phyloP scores from a whole-genome alignment of 495 filamentous ascomycete genomes.

The Penicillium desertorum region DNA sequence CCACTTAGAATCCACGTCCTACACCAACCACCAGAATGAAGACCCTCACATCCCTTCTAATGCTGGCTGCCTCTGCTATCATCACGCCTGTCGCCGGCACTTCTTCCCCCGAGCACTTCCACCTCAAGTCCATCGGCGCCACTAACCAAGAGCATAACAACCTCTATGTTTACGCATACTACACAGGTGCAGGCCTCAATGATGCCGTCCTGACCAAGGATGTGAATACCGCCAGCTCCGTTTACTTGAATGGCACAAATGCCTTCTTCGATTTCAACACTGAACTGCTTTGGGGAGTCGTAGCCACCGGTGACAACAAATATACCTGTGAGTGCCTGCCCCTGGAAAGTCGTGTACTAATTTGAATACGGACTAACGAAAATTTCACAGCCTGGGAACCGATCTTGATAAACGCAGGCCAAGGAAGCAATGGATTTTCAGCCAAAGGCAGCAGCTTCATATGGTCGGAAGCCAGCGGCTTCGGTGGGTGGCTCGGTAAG shows the following conservation, averaged over 20 bases:
- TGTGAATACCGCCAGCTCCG: conserved; percentile 24
- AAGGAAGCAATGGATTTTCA: conserved; percentile 39
- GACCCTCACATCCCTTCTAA: conserved; percentile 31
- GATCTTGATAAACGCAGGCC: conserved; percentile 43
- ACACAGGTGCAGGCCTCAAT: conserved; percentile 48
- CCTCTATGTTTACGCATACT: conserved; percentile 48
- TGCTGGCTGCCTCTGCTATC: conserved; percentile 29
- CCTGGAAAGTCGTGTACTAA: neutral
- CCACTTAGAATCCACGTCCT: too few relatives aligned
- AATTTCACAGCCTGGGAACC: conserved; percentile 39
- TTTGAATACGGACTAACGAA: neutral
- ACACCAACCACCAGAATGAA: conserved; percentile 30
- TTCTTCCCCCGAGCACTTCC: conserved; percentile 31
- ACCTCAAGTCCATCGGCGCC: conserved; percentile 44
- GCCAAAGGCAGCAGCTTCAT: conserved; percentile 38
- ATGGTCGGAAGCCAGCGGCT: conserved; percentile 39
- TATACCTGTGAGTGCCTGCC: conserved; percentile 22
- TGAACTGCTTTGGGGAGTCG: conserved; percentile 37
- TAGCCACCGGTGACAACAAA: conserved; percentile 24
- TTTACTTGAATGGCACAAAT: conserved; percentile 45
- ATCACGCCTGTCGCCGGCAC: conserved; percentile 21
- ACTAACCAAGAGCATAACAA: conserved; percentile 35
- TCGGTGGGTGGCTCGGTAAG: conserved; percentile 56
- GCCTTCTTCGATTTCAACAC: conserved; percentile 17
- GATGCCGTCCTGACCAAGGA: conserved; percentile 43